A percentile compares a stretch with the other conserved stretches of the same genome.
Evolutionary conservation across 192 early-diverging fungal species (phyloP).

Genomic region (Oehlia diaphana): DNA sequence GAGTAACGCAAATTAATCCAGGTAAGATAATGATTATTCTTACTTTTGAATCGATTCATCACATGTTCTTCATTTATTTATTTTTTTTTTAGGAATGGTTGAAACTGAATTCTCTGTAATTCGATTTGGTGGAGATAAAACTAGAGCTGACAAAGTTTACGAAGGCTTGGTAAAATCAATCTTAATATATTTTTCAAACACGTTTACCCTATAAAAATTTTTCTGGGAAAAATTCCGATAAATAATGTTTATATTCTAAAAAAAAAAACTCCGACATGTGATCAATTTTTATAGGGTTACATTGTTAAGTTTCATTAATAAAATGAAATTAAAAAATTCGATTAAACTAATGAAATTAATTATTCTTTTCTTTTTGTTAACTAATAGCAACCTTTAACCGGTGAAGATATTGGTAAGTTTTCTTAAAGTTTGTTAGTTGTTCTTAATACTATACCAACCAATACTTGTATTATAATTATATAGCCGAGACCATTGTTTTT

Average conservation of each 20-base stretch:
- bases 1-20: conserved; percentile 79
- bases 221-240: too few relatives aligned
- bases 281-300: too few relatives aligned
- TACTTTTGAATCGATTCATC: not conserved
- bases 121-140: conserved; percentile 68
- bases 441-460: too few relatives aligned
- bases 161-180: conserved; percentile 51
- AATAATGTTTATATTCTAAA: too few relatives aligned
- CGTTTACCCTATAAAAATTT: too few relatives aligned
- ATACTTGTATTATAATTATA: not conserved
- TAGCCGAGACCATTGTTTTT: conserved; percentile 77
- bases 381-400: conserved; percentile 56
- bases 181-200: too few relatives aligned
- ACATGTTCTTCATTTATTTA: too few relatives aligned
- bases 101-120: conserved; percentile 91
- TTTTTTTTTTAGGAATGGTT: conserved; percentile 53
- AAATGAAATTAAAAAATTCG: too few relatives aligned
- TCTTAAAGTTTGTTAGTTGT: not conserved
- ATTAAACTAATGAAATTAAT: not conserved
- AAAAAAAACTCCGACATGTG: too few relatives aligned
- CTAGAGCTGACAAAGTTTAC: conserved; percentile 73
- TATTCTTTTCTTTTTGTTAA: conserved; percentile 11
- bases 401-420: conserved; percentile 65
- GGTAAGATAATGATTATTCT: conserved; percentile 37
- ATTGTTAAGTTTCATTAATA: too few relatives aligned